Evolutionary conservation across 192 early-diverging fungal species (phyloP), one percentile per base, ranked within the genome.

Genomic region (Blastocladiella britannica): DNA sequence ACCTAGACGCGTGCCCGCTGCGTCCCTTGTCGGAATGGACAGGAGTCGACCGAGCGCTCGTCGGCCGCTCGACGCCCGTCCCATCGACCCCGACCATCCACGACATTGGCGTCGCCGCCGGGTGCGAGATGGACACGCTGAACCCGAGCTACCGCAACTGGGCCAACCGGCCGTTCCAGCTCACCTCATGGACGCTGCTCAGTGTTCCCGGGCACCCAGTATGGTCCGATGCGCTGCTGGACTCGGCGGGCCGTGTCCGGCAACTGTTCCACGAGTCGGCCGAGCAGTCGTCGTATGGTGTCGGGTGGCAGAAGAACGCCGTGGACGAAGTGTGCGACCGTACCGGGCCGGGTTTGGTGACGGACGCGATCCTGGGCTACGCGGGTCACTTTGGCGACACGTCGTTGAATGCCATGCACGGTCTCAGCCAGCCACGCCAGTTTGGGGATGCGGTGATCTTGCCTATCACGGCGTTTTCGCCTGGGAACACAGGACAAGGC

Each of bases 151-250:
- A n/a, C n/a, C n/a, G 47, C 55, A 15, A 30, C 55, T 18, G 25
- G 25, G 12, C 24, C 25, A 31, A 9, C 15, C 31, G 37, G n/a
- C 20, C 24, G 12, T n/a, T 61, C 2, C 60, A 61, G 52, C 28
- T 55, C 5, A 58, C 26, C 26, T 63, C 65, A 29, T 68, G 67
- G 67, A 65, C 67, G 4, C 57, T 65, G 15, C 63, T 63, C 22
- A 12, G 29, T 7, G 25, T 25, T 4, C 58, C 67, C 9, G 26
- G 28, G 18, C 67, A 68, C 52, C 60, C 59, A 7, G 51, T 66
- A n/a, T n/a, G n/a, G n/a, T n/a, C n/a, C n/a, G n/a, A n/a, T n/a
- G n/a, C n/a, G n/a, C n/a, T n/a, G n/a, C n/a, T n/a, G n/a, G n/a
- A n/a, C 25, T n/a, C 65, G 53, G 23, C 23, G 18, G 15, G 7